phyloP scores from a whole-genome alignment of 129 eudicot species.

The Mikania micrantha region DNA sequence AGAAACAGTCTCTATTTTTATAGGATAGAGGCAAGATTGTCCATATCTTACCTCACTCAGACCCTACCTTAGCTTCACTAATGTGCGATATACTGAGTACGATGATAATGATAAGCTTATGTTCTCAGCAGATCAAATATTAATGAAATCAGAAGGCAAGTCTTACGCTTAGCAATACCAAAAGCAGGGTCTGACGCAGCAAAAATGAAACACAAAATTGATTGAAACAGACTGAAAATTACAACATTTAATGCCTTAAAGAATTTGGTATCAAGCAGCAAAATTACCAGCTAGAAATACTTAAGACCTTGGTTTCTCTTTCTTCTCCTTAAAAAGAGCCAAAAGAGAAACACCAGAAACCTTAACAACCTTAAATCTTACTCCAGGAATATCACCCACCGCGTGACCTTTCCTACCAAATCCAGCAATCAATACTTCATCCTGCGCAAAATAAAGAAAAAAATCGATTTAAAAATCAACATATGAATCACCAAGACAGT shows the following conservation, averaged over 20 bases:
- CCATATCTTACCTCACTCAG: no score
- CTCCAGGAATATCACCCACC: constrained; percentile 59
- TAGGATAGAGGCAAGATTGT: no score
- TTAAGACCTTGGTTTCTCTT: constrained; percentile 43
- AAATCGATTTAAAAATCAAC: not conserved
- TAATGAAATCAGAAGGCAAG: not conserved
- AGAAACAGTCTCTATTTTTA: no score
- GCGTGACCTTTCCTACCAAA: constrained; percentile 46
- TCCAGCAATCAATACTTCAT: constrained; percentile 39
- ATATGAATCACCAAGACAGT: not conserved
- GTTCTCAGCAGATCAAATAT: no score
- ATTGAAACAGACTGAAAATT: not conserved
- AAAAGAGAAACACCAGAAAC: constrained; percentile 49
- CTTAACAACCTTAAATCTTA: constrained; percentile 48
- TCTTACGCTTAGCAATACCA: not conserved
- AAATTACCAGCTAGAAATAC: not conserved
- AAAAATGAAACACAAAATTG: not conserved
- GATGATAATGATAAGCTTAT: no score
- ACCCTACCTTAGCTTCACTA: no score
- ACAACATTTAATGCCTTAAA: constrained; percentile 12
- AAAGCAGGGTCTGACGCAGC: not conserved
- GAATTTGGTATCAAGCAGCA: not conserved
- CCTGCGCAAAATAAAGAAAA: constrained; percentile 4
- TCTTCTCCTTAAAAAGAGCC: constrained; percentile 57
- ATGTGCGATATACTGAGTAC: no score